phyloP scores from a whole-genome alignment of 129 eudicot genomes.

The Lactuca sativa region DNA sequence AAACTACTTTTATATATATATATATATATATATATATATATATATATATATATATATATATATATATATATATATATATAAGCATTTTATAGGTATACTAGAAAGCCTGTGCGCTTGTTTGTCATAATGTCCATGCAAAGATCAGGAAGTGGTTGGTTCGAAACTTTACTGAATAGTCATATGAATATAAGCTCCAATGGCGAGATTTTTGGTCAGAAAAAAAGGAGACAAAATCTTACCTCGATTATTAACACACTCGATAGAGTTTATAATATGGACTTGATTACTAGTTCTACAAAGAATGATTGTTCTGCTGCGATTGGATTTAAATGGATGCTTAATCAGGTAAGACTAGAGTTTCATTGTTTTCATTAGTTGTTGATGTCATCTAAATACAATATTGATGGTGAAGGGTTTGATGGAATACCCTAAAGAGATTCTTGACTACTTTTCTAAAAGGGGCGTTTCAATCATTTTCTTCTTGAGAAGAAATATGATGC shows the following conservation, averaged over 20 bases:
- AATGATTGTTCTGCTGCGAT: conserved; percentile 85
- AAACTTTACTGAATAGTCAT: conserved; percentile 87
- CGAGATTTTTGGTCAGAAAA: conserved; percentile 68
- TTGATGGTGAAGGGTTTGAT: conserved; percentile 59
- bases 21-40: no score
- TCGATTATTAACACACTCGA: conserved; percentile 63
- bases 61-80: no score
- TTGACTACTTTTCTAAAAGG: conserved; percentile 53
- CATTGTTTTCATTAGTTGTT: neutral
- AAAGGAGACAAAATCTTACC: conserved; percentile 65
- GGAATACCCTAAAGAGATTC: conserved; percentile 65
- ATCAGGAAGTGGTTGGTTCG: conserved; percentile 99
- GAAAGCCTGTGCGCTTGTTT: conserved; percentile 70
- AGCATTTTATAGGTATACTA: conserved; percentile 27
- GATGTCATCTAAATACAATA: neutral
- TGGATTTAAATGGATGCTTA: conserved; percentile 99
- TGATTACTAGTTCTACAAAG: conserved; percentile 88
- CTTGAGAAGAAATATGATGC: conserved; percentile 72
- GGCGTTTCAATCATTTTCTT: conserved; percentile 72
- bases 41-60: no score
- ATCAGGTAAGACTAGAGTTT: conserved; percentile 55
- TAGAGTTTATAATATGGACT: conserved; percentile 80
- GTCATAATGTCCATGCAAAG: conserved; percentile 87
- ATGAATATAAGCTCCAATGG: conserved; percentile 82
- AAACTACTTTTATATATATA: no score